Base-by-base conservation (phyloP, 2,329 filamentous ascomycete genomes). In the Tolypocladium ovalisporum region DNA sequence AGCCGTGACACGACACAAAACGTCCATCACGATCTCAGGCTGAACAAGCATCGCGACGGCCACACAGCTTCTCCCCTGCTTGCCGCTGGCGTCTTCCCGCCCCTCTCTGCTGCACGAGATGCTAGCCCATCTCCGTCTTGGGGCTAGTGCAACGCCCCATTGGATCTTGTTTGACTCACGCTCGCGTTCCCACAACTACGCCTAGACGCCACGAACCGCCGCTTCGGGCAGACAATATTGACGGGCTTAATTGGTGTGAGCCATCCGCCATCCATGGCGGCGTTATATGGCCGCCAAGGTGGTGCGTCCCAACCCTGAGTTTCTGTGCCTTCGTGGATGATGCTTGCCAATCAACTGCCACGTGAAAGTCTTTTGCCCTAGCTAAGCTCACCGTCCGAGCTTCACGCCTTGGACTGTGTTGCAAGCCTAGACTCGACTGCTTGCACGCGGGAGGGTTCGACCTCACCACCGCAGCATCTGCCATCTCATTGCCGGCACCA, bases 41-140 rank as follows among this genome's bases (percentile, higher is more conserved):
- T 44, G 42, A n/a, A 15, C 42, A 19, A 19, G 4, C 5, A 42
- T 8, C 2, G n/a, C n/a, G 22, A 5, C n/a, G 22, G 39, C n/a
- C 42, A 13, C 42, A 27, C 1, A 47, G 42, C 24, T 8, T 9
- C 13, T 27, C 52, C 52, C 35, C 52, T 29, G 35, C 29, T 29
- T 44, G 17, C 27, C 42, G 24, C 54, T 56, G 22, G 34, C 32
- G 19, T 49, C 34, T 27, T 51, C 15, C 9, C 52, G 40, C 42
- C 34, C 29, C 37, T 51, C 47, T 51, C 17, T 56, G 29, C 58
- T 61, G 62, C 62, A 60, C 55, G 39, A 58, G 55, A 39, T 63
- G 62, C 58, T 52, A 34, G 44, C 40, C 52, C 34, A 59, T 62
- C 49, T 52, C 62, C 59, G 54, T 55, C 54, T 62, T 40, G n/a